phyloP scores from a whole-genome alignment of 1,284 basidiomycete genomes.

The Mycena sp. region DNA sequence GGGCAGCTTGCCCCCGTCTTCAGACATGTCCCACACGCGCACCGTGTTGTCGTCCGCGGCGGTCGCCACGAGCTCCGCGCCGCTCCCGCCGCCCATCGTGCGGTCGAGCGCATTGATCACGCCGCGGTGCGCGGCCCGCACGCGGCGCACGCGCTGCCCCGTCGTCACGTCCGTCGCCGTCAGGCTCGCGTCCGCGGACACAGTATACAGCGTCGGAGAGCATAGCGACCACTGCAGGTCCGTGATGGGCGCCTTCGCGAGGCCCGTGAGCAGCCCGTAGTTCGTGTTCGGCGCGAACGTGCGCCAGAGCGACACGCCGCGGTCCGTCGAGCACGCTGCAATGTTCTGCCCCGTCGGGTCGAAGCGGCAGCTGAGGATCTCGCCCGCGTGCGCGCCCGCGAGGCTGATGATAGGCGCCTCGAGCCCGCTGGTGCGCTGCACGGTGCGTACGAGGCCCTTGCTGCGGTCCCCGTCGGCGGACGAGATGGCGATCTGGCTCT shows the following conservation, averaged over 20 bases:
- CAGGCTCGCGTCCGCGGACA: slow-evolving; percentile 87
- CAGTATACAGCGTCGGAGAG: slow-evolving; percentile 78
- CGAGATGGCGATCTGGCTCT: slow-evolving; percentile 82
- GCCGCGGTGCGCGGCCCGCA: slow-evolving; percentile 88
- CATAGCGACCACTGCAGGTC: slow-evolving; percentile 45
- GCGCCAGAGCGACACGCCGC: slow-evolving; percentile 81
- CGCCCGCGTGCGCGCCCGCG: slow-evolving; percentile 64
- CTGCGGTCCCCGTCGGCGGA: slow-evolving; percentile 72
- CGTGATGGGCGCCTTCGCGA: slow-evolving; percentile 59
- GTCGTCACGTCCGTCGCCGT: slow-evolving; percentile 79
- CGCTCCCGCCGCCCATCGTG: slow-evolving; percentile 81
- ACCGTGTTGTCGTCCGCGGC: slow-evolving; percentile 92
- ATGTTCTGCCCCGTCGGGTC: slow-evolving; percentile 85
- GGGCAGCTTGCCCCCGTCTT: slow-evolving; percentile 77
- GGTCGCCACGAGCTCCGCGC: slow-evolving; percentile 86
- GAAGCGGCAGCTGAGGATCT: slow-evolving; percentile 82
- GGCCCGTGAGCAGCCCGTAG: slow-evolving; percentile 75
- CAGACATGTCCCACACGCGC: slow-evolving; percentile 90
- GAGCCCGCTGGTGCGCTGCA: slow-evolving; percentile 57
- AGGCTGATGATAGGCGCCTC: slow-evolving; percentile 85
- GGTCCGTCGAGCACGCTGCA: slow-evolving; percentile 81
- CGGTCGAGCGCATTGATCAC: slow-evolving; percentile 90
- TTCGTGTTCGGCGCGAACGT: slow-evolving; percentile 85
- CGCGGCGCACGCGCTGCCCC: slow-evolving; percentile 78
- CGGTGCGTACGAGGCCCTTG: slow-evolving; percentile 78